Base-by-base conservation (phyloP, 495 filamentous ascomycete genomes). In the Elasticomyces elasticus region DNA sequence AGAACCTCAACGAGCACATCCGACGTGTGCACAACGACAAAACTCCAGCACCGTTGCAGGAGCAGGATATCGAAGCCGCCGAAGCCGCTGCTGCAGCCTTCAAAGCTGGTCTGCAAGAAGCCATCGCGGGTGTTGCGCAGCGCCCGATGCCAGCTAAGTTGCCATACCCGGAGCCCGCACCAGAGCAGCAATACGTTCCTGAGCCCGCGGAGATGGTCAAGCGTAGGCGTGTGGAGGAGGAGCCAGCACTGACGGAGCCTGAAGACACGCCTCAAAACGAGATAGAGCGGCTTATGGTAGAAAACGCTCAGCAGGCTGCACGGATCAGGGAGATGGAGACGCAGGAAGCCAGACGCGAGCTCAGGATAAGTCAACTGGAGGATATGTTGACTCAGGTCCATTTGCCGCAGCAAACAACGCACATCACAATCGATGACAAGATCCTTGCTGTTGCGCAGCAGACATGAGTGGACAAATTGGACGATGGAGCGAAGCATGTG, bases 1-100 rank as follows among this genome's bases (percentile, higher is more conserved):
- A 95, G 68, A 94, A 96, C 58, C 75, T 94, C 2, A 83, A 86
- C 57, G 90, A 96, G 69, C 90, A 96, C 65, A 67, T 90, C 20
- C 80, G 88, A 24, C 81, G 86, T 3, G 87, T 88, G 10, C 90
- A 72, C 51, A 20, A 52, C 15, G 55, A 33, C 33, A 61, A 57
- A 26, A 62, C 55, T 3, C 35, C 59, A 6, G 60, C 19, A 19
- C 35, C 3, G 35, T 1, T n/a, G 15, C 46, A 56, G 24, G 23
- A 94, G 68, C 72, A 76, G 37, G 62, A 74, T 35, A 68, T 72
- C 44, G 72, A 74, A 63, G 60, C 10, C 41, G 31, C n/a, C n/a
- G n/a, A n/a, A n/a, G n/a, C 47, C 66, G 26, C 74, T 76, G 5
- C 24, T 74, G 20, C 13, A 1, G 38, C 48, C 77, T 1, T 64